Evolutionary conservation across 352 stramenopile species (phyloP), one percentile per base, ranked within the genome.

Genomic region (Phytophthora capsici): DNA sequence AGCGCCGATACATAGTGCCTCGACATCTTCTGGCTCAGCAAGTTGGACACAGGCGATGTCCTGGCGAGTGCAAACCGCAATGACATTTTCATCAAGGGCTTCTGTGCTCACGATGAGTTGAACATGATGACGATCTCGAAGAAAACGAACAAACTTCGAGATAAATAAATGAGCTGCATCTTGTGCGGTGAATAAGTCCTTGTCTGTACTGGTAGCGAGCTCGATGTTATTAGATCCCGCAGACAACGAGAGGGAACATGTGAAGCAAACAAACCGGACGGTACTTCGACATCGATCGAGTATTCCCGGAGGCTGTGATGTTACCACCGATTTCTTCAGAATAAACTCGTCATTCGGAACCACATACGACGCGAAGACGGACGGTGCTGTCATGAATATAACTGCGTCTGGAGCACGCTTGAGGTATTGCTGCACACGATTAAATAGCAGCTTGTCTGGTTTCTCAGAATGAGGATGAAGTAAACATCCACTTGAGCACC

Each of bases 21-120:
- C 57, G 0, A 93, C 41, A 43, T 94, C 84, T 37, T 81, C 68
- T 7, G 60, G 53, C 34, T 91, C 86, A 3, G 70, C 77, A 36
- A 80, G 80, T 45, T 90, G 79, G 7, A 93, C 71, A 34, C 84
- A 93, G 14, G 79, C 81, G 20, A 93, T 82, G 10, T 50, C 56
- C 1, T 84, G 65, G 1, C 63, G 71, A 9, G 67, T 75, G 57
- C 82, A 93, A 1, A 63, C 57, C 7, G 75, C 73, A 2, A 78
- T 72, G 10, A 90, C 63, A 8, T 74, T 65, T 36, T 81, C 72
- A 6, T 82, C 69, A 9, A 90, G 52, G 4, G 60, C 65, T 48
- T 89, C 72, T 0, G 75, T 81, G 36, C 67, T 78, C 6, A 93
- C 53, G 4, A 94, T 1, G 16, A 94, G 57, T 9, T 69, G 53